These are phyloP conservation scores for Monilinia fructicola DNA, from an alignment of 2,329 filamentous ascomycete species.

Conservation along the genomic window DNA sequence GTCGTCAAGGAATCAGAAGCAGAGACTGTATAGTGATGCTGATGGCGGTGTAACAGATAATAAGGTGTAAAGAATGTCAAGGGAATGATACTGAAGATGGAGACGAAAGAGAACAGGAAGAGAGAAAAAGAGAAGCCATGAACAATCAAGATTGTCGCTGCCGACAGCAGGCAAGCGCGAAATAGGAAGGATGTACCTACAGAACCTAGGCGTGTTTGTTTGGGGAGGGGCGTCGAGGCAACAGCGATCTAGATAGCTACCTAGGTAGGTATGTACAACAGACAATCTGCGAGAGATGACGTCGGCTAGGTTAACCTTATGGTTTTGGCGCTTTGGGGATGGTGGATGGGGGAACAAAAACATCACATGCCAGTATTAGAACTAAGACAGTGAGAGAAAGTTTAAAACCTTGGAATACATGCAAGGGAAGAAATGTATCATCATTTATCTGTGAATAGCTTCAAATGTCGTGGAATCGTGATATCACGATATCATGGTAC, in stretches of 20 bases:
- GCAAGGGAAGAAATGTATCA: neutral
- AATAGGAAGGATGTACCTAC: conserved; percentile 21
- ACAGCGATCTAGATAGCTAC: conserved; percentile 23
- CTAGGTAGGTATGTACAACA: too few species aligned
- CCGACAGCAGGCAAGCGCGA: conserved; percentile 12
- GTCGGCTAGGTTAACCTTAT: conserved; percentile 12
- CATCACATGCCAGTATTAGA: conserved; percentile 6
- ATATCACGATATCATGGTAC: too few species aligned
- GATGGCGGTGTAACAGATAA: conserved; percentile 13
- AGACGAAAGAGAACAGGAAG: neutral
- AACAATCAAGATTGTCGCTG: conserved; percentile 22
- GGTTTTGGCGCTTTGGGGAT: conserved; percentile 18
- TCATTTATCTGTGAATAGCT: conserved; percentile 2
- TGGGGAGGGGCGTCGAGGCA: conserved; percentile 22
- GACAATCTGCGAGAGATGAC: conserved; percentile 21
- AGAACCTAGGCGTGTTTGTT: conserved; percentile 14
- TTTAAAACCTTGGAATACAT: neutral
- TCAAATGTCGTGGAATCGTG: neutral
- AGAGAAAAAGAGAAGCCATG: conserved; percentile 14
- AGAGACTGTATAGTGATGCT: conserved; percentile 19
- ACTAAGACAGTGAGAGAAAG: neutral
- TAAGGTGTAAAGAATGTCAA: conserved; percentile 18
- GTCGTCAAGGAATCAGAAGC: conserved; percentile 14
- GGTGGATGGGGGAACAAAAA: neutral
- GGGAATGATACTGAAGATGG: conserved; percentile 15